A percentile compares a stretch with the other conserved stretches of the same genome.
phyloP scores from a whole-genome alignment of 2,329 filamentous ascomycete genomes.

The Calonectria pteridis region DNA sequence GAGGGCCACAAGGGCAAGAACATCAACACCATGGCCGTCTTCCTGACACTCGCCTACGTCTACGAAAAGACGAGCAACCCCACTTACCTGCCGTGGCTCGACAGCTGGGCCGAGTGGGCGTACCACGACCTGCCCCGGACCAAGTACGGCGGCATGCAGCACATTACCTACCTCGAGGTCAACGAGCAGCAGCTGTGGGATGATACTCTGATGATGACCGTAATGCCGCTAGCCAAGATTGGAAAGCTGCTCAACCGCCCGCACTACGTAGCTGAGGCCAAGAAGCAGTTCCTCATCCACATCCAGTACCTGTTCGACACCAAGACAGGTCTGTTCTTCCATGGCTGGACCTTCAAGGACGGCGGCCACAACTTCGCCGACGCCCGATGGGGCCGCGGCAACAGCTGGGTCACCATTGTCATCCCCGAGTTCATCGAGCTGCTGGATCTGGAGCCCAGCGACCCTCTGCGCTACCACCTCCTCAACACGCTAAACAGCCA shows the following conservation, averaged over 20 bases:
- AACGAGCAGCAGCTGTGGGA: slow-evolving; percentile 86
- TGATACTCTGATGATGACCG: slow-evolving; percentile 90
- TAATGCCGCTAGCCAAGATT: slow-evolving; percentile 84
- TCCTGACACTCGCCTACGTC: slow-evolving; percentile 81
- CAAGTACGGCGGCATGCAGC: slow-evolving; percentile 79
- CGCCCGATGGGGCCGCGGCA: slow-evolving; percentile 71
- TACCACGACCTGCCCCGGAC: slow-evolving; percentile 82
- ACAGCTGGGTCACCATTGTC: slow-evolving; percentile 85
- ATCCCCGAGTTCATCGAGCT: slow-evolving; percentile 86
- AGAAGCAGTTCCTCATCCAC: slow-evolving; percentile 81
- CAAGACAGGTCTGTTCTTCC: slow-evolving; percentile 80
- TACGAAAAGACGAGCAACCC: slow-evolving; percentile 80
- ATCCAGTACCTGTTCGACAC: slow-evolving; percentile 84
- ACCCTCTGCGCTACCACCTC: slow-evolving; percentile 72
- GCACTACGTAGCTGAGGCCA: slow-evolving; percentile 82
- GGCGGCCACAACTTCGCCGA: slow-evolving; percentile 73
- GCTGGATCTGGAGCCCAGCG: slow-evolving; percentile 71
- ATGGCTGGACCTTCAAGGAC: slow-evolving; percentile 83
- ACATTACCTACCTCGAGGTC: slow-evolving; percentile 77
- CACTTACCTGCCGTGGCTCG: slow-evolving; percentile 81
- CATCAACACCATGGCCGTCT: slow-evolving; percentile 87
- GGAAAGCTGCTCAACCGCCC: slow-evolving; percentile 77
- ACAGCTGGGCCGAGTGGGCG: slow-evolving; percentile 86
- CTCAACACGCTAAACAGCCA: slow-evolving; percentile 76
- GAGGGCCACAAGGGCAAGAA: slow-evolving; percentile 84